Evolutionary conservation across 2,329 filamentous ascomycete genomes (phyloP).

Genomic region (Orbilia quercus): DNA sequence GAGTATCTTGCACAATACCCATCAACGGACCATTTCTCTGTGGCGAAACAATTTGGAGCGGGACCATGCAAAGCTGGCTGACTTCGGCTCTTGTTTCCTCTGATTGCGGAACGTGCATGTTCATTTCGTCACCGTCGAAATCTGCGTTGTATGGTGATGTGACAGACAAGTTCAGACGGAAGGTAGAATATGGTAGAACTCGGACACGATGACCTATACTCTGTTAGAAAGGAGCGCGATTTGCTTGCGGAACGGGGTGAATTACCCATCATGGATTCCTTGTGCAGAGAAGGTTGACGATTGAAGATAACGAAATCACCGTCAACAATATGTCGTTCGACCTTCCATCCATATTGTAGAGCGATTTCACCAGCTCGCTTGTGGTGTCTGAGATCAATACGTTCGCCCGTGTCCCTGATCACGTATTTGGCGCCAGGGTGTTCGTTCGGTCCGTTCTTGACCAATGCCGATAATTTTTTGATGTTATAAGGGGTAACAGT

Average conservation of each 20-base stretch:
- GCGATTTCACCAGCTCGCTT: slow-evolving; percentile 86
- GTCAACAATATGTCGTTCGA: slow-evolving; percentile 94
- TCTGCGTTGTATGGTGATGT: slow-evolving; percentile 99
- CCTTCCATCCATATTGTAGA: slow-evolving; percentile 96
- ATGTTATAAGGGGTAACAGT: slow-evolving; percentile 99
- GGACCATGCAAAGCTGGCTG: slow-evolving; percentile 95
- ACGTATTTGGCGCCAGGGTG: slow-evolving; percentile 98
- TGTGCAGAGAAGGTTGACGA: slow-evolving; percentile 97
- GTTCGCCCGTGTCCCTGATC: slow-evolving; percentile 89
- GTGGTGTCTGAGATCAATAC: slow-evolving; percentile 94
- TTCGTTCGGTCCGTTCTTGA: slow-evolving; percentile 92
- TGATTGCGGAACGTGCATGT: slow-evolving; percentile 97
- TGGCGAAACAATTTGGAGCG: slow-evolving; percentile 96
- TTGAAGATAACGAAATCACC: slow-evolving; percentile 99
- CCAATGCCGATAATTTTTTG: slow-evolving; percentile 84
- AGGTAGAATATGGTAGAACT: slow-evolving; percentile 99
- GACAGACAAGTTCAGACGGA: slow-evolving; percentile 95
- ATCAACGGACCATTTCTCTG: slow-evolving; percentile 97
- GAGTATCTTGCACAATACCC: slow-evolving; percentile 98
- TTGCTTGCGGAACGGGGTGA: not conserved
- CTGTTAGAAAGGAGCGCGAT: slow-evolving; percentile 9
- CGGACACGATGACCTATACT: slow-evolving; percentile 77
- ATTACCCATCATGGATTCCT: slow-evolving; percentile 98
- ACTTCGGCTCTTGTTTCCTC: slow-evolving; percentile 97
- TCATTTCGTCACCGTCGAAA: slow-evolving; percentile 99